phyloP scores from a whole-genome alignment of 202 grass and related monocot species.

The Elaeis oleifera region DNA sequence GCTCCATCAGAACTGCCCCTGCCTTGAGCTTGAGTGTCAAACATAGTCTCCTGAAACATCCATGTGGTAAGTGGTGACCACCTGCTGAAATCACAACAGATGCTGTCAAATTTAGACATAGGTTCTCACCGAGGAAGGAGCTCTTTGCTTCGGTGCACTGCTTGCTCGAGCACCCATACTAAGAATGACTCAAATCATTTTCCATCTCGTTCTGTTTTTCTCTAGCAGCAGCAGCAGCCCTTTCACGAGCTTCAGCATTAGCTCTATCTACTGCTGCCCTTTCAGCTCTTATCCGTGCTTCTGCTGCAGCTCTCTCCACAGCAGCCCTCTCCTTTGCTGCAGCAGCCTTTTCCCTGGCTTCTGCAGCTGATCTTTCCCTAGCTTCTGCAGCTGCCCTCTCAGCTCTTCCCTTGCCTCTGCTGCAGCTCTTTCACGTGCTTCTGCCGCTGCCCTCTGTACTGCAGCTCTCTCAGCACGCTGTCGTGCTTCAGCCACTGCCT shows the following conservation, averaged over 20 bases:
- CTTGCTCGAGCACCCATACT: conserved; percentile 60
- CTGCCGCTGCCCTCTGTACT: neutral
- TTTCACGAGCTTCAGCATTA: too few relatives aligned
- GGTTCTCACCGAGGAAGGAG: conserved; percentile 34
- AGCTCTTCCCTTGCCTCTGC: conserved; percentile 25
- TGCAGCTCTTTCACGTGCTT: conserved; percentile 23
- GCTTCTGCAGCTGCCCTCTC: conserved; percentile 13
- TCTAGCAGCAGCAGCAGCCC: conserved; percentile 37
- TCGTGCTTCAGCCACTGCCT: conserved; percentile 62
- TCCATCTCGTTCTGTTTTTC: conserved; percentile 54
- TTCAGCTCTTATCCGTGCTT: too few relatives aligned
- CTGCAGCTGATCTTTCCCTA: conserved; percentile 1
- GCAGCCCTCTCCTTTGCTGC: neutral
- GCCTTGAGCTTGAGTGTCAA: conserved; percentile 59
- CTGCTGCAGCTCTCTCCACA: too few relatives aligned
- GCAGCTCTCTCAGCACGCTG: conserved; percentile 32
- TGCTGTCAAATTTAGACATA: conserved; percentile 16
- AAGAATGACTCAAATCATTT: conserved; percentile 88
- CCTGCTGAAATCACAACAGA: neutral
- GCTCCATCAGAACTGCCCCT: conserved; percentile 48
- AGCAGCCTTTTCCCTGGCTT: neutral
- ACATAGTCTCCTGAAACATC: conserved; percentile 53
- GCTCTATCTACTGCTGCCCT: too few relatives aligned
- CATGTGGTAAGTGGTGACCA: conserved; percentile 13
- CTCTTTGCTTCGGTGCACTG: conserved; percentile 67